Percentiles rank a stretch among this genome's conserved stretches.
These are phyloP conservation scores for Suhomyces anneliseae DNA, from an alignment of 1,139 yeast species.

Conservation along the genomic window DNA sequence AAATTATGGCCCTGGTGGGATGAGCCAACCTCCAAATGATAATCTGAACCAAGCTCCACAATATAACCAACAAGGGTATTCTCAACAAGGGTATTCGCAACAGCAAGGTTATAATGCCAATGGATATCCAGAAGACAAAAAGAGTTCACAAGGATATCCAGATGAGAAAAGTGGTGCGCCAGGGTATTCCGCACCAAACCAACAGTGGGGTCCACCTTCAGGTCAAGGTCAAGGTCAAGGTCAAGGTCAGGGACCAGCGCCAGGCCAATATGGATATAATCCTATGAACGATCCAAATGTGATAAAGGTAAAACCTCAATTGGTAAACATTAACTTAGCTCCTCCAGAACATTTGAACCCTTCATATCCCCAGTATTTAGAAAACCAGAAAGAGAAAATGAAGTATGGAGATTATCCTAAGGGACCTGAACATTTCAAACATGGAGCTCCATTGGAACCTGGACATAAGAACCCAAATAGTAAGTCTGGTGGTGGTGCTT, in stretches of 20 bases:
- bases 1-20: not conserved
- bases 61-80: not conserved
- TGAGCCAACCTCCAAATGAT: not conserved
- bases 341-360: constrained; percentile 41
- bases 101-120: not conserved
- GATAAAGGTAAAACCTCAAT: constrained; percentile 33
- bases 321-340: constrained; percentile 38
- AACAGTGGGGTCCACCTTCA: not conserved
- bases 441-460: constrained; percentile 39
- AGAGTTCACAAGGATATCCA: not conserved
- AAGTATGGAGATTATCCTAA: constrained; percentile 35
- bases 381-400: constrained; percentile 34
- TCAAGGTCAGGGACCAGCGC: not conserved
- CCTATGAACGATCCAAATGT: constrained; percentile 33
- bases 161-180: not conserved
- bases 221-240: not conserved
- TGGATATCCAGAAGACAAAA: not conserved
- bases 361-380: constrained; percentile 35
- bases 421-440: constrained; percentile 24
- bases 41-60: not conserved
- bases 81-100: not conserved
- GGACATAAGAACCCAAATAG: constrained; percentile 24
- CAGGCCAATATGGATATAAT: constrained; percentile 13
- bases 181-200: not conserved
- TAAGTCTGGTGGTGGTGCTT: constrained; percentile 30